Conservation (phyloP, 1,284 basidiomycete species). For the Apiotrichum montevideense region DNA sequence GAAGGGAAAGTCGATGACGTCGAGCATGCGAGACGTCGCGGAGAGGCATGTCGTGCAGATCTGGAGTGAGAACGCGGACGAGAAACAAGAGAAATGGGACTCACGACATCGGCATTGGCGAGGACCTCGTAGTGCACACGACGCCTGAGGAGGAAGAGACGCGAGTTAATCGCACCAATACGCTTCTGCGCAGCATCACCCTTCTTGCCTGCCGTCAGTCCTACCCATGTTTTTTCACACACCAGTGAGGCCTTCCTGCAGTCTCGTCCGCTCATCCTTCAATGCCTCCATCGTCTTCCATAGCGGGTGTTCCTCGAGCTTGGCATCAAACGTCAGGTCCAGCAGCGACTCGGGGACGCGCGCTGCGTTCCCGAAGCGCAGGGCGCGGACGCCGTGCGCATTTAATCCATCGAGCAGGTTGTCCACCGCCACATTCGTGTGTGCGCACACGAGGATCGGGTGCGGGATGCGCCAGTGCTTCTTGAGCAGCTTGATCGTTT, state of each 20-base stretch:
- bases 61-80: conserved; percentile 43
- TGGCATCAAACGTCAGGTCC: conserved; percentile 60
- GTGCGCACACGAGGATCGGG: conserved; percentile 81
- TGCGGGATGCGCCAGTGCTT: conserved; percentile 72
- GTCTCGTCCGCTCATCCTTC: conserved; percentile 56
- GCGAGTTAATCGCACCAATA: conserved; percentile 49
- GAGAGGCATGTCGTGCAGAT: conserved; percentile 79
- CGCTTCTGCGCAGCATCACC: conserved; percentile 34
- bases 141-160: conserved; percentile 22
- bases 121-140: conserved; percentile 53
- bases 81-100: conserved; percentile 31
- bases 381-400: conserved; percentile 59
- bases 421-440: conserved; percentile 92
- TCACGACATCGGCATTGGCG: conserved; percentile 63
- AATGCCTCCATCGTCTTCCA: conserved; percentile 50
- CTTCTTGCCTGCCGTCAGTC: conserved; percentile 25
- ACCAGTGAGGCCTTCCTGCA: conserved; percentile 45
- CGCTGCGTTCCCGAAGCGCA: conserved; percentile 67
- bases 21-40: conserved; percentile 52
- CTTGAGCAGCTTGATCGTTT: conserved; percentile 75
- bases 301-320: conserved; percentile 60
- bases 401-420: conserved; percentile 69
- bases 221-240: background rate
- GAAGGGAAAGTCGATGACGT: conserved; percentile 74
- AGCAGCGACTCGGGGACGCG: conserved; percentile 57